Percentiles rank a stretch among this genome's conserved stretches.
Conservation (phyloP, 169 alveolate species). For the Cystoisospora suis region DNA sequence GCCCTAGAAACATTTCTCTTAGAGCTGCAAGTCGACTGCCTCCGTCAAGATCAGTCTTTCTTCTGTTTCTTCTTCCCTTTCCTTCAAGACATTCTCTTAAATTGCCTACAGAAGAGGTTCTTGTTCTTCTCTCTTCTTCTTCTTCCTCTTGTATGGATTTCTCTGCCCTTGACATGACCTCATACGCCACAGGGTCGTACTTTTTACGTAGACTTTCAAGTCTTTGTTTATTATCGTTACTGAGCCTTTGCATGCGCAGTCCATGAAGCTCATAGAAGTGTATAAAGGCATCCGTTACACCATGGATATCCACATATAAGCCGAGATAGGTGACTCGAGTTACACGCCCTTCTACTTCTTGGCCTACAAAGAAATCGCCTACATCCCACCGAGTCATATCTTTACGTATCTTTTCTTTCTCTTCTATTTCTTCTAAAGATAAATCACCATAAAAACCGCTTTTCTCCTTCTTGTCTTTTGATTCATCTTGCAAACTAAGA, state of each 20-base stretch:
- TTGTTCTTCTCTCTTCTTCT: not conserved
- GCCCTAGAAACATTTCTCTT: not conserved
- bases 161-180: not conserved
- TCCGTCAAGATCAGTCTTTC: too few species aligned
- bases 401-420: not conserved
- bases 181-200: not conserved
- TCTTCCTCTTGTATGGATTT: not conserved
- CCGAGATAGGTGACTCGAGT: slow-evolving; percentile 32
- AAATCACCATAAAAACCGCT: not conserved
- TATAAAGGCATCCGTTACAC: slow-evolving; percentile 40
- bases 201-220: not conserved
- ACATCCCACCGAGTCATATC: not conserved
- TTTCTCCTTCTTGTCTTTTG: too few species aligned
- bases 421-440: not conserved
- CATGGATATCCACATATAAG: slow-evolving; percentile 30
- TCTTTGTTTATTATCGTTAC: not conserved
- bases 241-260: not conserved
- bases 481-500: not conserved
- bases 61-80: too few species aligned
- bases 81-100: not conserved
- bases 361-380: slow-evolving; percentile 32
- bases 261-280: slow-evolving; percentile 43
- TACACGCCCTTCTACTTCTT: slow-evolving; percentile 50
- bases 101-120: too few species aligned
- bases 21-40: slow-evolving; percentile 7